phyloP scores from a whole-genome alignment of 1,139 yeast genomes.

The Candida albicans region DNA sequence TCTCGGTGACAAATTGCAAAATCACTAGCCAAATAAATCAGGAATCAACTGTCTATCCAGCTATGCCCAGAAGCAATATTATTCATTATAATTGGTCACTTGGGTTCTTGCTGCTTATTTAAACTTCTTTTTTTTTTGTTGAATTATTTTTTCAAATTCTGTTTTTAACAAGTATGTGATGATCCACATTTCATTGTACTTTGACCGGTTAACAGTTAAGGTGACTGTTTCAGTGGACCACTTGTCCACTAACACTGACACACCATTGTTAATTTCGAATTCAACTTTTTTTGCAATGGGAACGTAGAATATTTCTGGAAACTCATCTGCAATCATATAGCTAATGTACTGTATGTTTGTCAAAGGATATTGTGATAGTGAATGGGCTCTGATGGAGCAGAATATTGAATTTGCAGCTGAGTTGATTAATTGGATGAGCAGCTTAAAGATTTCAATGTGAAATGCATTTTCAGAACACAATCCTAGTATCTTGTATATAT shows the following conservation, averaged over 20 bases:
- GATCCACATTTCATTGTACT: slow-evolving; percentile 28
- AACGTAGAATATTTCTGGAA: slow-evolving; percentile 21
- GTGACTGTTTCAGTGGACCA: background rate
- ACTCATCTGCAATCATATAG: slow-evolving; percentile 22
- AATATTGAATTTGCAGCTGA: slow-evolving; percentile 14
- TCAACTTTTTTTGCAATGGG: slow-evolving; percentile 12
- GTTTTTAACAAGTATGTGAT: slow-evolving; percentile 20
- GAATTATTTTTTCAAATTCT: slow-evolving; percentile 13
- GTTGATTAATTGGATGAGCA: slow-evolving; percentile 12
- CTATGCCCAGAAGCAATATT: too few species aligned
- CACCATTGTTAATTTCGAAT: background rate
- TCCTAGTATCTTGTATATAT: slow-evolving; percentile 17
- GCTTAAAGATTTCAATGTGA: slow-evolving; percentile 14
- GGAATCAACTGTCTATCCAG: too few species aligned
- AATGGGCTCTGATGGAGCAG: slow-evolving; percentile 5
- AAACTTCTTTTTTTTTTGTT: background rate
- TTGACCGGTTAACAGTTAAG: slow-evolving; percentile 2
- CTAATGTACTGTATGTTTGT: slow-evolving; percentile 22
- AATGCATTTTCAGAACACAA: slow-evolving; percentile 9
- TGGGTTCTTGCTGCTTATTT: background rate
- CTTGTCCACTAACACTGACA: background rate
- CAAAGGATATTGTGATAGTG: slow-evolving; percentile 20
- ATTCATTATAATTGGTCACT: too few species aligned
- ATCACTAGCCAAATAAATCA: background rate
- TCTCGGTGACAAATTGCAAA: too few species aligned